Conservation (phyloP, 345 rosid species). For the Corymbia maculata region DNA sequence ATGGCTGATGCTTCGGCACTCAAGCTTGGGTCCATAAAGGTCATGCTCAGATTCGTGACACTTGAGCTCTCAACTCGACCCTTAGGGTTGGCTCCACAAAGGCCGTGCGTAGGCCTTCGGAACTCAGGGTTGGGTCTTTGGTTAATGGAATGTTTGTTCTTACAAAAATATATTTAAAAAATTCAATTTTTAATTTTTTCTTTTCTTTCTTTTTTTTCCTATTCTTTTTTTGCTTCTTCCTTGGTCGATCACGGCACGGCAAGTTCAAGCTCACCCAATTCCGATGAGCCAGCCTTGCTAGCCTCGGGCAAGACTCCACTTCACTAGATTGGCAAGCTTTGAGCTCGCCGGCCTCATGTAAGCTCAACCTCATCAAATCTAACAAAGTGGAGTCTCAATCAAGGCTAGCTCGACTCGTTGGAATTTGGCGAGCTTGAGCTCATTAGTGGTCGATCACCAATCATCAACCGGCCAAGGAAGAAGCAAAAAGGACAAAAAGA, state of each 20-base stretch:
- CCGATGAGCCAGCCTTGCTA: not conserved
- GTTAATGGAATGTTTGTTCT: not conserved
- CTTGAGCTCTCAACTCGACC: not conserved
- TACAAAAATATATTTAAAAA: not conserved
- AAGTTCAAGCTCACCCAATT: not conserved
- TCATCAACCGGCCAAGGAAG: not conserved
- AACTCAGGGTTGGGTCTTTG: not conserved
- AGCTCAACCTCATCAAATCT: not conserved
- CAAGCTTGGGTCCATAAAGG: rapidly evolving
- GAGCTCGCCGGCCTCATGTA: not conserved
- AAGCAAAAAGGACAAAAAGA: not conserved
- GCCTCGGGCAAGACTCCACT: not conserved
- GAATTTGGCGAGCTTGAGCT: not conserved
- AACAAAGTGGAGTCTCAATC: not conserved
- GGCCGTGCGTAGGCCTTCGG: not conserved
- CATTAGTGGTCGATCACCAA: not conserved
- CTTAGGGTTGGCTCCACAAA: not conserved
- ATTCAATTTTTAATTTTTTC: not conserved
- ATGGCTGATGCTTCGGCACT: not conserved
- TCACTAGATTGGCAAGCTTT: not conserved
- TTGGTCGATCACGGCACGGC: rapidly evolving
- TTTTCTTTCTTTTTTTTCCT: rapidly evolving
- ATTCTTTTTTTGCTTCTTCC: not conserved
- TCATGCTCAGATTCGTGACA: rapidly evolving
- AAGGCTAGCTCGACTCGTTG: not conserved